phyloP scores from a whole-genome alignment of 2,329 filamentous ascomycete genomes.

The Colletotrichum nymphaeae region DNA sequence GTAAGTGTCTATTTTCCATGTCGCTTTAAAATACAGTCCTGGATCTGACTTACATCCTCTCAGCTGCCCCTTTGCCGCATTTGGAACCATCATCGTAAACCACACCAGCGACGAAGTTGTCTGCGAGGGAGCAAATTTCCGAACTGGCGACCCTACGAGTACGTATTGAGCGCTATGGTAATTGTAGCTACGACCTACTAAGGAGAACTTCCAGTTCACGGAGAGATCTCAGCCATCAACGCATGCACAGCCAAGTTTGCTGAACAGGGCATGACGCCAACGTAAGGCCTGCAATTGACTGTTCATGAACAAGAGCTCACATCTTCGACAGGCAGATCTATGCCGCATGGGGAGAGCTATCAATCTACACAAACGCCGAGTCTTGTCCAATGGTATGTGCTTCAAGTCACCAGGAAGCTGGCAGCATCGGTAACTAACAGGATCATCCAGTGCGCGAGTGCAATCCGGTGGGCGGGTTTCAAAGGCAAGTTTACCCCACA shows the following conservation, averaged over 20 bases:
- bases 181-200: not conserved
- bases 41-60: not conserved
- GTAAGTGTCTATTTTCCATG: not conserved
- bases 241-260: conserved; percentile 26
- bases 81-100: conserved; percentile 66
- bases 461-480: conserved; percentile 67
- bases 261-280: conserved; percentile 22
- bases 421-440: not conserved
- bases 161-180: fast-evolving
- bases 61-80: conserved; percentile 62
- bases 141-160: conserved; percentile 31
- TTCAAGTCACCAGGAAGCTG: not conserved
- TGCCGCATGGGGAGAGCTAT: conserved; percentile 56
- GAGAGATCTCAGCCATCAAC: conserved; percentile 32
- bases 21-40: too few species aligned
- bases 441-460: conserved; percentile 57
- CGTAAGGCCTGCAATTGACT: not conserved
- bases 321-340: conserved; percentile 45
- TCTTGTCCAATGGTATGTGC: conserved; percentile 60
- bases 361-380: conserved; percentile 68
- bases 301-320: fast-evolving
- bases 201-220: not conserved
- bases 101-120: conserved; percentile 56
- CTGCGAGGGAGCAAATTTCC: conserved; percentile 30
- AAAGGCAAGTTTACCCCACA: conserved; percentile 35